Evolutionary conservation across 108 stramenopile species (phyloP).

Genomic region (Nitzschia sp.): DNA sequence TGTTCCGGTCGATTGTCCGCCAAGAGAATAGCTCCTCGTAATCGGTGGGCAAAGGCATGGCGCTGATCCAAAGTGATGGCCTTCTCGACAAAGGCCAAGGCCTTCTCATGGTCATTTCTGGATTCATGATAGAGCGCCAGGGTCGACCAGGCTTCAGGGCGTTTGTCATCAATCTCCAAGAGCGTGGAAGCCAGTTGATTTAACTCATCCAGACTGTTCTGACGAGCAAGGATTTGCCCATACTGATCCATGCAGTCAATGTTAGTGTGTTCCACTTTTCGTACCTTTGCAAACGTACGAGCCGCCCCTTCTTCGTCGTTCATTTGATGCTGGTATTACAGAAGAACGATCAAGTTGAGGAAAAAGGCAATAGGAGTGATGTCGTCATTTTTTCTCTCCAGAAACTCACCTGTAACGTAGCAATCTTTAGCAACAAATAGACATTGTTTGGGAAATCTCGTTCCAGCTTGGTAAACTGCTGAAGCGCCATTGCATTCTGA

Average conservation of each 20-base stretch:
- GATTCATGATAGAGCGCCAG: constrained; percentile 77
- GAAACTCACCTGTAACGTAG: constrained; percentile 53
- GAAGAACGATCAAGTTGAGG: constrained; percentile 7
- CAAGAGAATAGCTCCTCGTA: constrained; percentile 73
- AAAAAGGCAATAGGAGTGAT: background rate
- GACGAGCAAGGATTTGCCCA: constrained; percentile 58
- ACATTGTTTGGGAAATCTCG: constrained; percentile 67
- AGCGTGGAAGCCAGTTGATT: constrained; percentile 66
- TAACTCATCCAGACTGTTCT: constrained; percentile 53
- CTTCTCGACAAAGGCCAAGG: constrained; percentile 72
- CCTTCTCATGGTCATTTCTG: constrained; percentile 74
- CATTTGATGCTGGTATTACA: constrained; percentile 53
- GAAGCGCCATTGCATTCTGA: constrained; percentile 47
- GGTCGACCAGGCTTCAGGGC: constrained; percentile 78
- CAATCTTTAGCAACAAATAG: constrained; percentile 67
- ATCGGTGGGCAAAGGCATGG: constrained; percentile 74
- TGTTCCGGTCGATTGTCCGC: constrained; percentile 76
- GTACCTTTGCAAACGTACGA: constrained; percentile 50
- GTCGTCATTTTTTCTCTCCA: too few relatives aligned
- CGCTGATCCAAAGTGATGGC: constrained; percentile 76
- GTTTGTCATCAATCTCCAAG: constrained; percentile 71
- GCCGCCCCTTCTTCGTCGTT: constrained; percentile 61
- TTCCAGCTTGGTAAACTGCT: constrained; percentile 60
- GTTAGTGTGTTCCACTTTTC: constrained; percentile 51
- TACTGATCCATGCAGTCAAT: constrained; percentile 79